Conservation (phyloP, 202 grass and related monocot genomes). For the Panicum virgatum region DNA sequence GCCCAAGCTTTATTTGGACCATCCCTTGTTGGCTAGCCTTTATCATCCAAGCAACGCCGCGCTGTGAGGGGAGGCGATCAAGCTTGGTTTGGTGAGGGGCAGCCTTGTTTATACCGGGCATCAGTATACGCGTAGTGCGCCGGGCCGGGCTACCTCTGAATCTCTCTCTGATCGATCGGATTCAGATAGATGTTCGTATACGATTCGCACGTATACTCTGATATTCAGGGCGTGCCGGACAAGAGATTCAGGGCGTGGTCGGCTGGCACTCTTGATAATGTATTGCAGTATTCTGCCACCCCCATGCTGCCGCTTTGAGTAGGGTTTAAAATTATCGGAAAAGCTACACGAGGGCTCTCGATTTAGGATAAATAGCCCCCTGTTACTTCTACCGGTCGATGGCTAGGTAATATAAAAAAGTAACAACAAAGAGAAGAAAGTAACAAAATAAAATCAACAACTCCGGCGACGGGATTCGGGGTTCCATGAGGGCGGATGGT, state of each 20-base stretch:
- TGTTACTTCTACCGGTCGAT: too few relatives aligned
- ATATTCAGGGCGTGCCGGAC: constrained; percentile 3
- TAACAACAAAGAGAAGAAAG: too few relatives aligned
- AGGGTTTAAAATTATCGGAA: too few relatives aligned
- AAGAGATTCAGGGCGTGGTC: constrained; percentile 31
- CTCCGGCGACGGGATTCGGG: too few relatives aligned
- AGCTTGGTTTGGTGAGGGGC: background rate
- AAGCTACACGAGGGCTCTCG: too few relatives aligned
- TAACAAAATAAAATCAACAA: too few relatives aligned
- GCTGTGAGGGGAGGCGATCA: background rate
- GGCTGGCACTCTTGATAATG: background rate
- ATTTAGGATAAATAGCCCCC: too few relatives aligned
- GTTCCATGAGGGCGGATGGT: too few relatives aligned
- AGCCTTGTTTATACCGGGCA: background rate
- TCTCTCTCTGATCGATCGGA: background rate
- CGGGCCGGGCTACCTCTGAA: background rate
- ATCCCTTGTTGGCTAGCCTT: constrained; percentile 58
- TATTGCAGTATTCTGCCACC: background rate
- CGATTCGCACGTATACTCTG: constrained; percentile 26
- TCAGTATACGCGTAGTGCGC: background rate
- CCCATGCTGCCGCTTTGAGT: background rate
- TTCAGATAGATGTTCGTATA: background rate
- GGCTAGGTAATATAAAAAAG: too few relatives aligned
- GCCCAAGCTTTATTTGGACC: constrained; percentile 59
- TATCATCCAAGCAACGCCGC: constrained; percentile 29